phyloP scores from a whole-genome alignment of 331 rosid species.

The Stylosanthes scabra region DNA sequence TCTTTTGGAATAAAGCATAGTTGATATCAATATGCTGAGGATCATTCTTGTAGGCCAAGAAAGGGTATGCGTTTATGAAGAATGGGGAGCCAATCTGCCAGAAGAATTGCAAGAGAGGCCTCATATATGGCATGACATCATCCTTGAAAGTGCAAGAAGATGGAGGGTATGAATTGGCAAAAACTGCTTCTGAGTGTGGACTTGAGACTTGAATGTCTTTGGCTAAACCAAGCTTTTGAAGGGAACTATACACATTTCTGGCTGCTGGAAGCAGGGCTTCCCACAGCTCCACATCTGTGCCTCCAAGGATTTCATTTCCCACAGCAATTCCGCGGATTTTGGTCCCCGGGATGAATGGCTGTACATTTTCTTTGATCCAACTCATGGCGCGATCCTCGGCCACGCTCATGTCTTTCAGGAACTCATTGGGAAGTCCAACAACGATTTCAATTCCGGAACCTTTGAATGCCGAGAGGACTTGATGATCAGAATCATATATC shows the following conservation, averaged over 20 bases:
- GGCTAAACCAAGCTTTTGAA: conserved; percentile 54
- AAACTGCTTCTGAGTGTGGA: conserved; percentile 95
- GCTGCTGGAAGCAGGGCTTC: conserved; percentile 80
- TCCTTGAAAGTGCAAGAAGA: conserved; percentile 80
- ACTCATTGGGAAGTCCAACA: conserved; percentile 62
- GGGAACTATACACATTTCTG: conserved; percentile 71
- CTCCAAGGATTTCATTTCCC: conserved; percentile 89
- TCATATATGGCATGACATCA: conserved; percentile 67
- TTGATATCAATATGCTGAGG: conserved; percentile 77
- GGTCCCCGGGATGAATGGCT: conserved; percentile 80
- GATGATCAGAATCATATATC: conserved; percentile 71
- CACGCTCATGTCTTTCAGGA: conserved; percentile 59
- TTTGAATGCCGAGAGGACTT: conserved; percentile 78
- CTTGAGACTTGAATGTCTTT: conserved; percentile 72
- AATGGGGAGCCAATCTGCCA: conserved; percentile 77
- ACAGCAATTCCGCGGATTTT: conserved; percentile 74
- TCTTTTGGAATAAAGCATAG: conserved; percentile 79
- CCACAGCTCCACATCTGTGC: conserved; percentile 52
- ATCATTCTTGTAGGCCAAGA: conserved; percentile 83
- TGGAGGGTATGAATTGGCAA: conserved; percentile 83
- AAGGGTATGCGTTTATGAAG: conserved; percentile 94
- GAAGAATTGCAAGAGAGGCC: conserved; percentile 80
- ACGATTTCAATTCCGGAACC: conserved; percentile 76
- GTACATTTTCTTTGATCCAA: conserved; percentile 88
- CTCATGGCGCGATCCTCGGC: conserved; percentile 84